These are phyloP conservation scores for Rhizopus delemar DNA, from an alignment of 371 early-diverging fungal species.

Conservation along the genomic window DNA sequence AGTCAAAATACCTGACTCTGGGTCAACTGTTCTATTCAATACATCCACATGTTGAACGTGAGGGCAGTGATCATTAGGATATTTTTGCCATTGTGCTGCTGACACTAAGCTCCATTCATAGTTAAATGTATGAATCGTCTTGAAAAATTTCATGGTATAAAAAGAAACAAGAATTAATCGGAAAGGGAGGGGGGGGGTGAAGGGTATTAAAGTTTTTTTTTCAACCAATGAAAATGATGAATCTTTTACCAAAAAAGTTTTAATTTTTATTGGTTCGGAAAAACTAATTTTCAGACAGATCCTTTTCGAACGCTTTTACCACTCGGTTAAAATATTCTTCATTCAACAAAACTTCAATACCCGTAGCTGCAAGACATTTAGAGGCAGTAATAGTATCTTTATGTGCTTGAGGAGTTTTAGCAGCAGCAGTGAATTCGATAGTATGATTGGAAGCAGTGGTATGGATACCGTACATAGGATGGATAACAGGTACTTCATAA, in stretches of 20 bases:
- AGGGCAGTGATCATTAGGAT: slow-evolving; percentile 90
- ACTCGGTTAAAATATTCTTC: slow-evolving; percentile 16
- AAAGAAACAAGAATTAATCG: not conserved
- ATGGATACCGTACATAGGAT: slow-evolving; percentile 49
- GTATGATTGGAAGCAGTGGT: slow-evolving; percentile 64
- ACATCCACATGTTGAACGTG: slow-evolving; percentile 94
- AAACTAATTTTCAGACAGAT: slow-evolving; percentile 4
- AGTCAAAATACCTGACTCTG: slow-evolving; percentile 78
- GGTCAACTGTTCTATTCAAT: slow-evolving; percentile 77
- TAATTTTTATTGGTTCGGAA: not conserved
- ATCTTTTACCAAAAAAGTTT: not conserved
- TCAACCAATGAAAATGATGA: not conserved
- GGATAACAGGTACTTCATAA: slow-evolving; percentile 51
- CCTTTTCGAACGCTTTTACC: slow-evolving; percentile 8
- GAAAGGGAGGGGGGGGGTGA: not conserved
- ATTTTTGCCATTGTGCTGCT: slow-evolving; percentile 93
- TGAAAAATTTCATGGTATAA: slow-evolving; percentile 75
- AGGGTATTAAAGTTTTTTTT: slow-evolving; percentile 4
- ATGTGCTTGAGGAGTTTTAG: slow-evolving; percentile 64
- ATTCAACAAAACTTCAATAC: slow-evolving; percentile 24
- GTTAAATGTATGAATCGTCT: slow-evolving; percentile 64
- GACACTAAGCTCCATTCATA: slow-evolving; percentile 89
- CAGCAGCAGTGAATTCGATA: slow-evolving; percentile 60
- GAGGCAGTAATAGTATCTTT: slow-evolving; percentile 48
- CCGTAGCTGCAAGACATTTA: slow-evolving; percentile 30